Percentiles rank a stretch among this genome's conserved stretches.
These are phyloP conservation scores for Colletotrichum karsti DNA, from an alignment of 2,329 filamentous ascomycete genomes.

Conservation along the genomic window DNA sequence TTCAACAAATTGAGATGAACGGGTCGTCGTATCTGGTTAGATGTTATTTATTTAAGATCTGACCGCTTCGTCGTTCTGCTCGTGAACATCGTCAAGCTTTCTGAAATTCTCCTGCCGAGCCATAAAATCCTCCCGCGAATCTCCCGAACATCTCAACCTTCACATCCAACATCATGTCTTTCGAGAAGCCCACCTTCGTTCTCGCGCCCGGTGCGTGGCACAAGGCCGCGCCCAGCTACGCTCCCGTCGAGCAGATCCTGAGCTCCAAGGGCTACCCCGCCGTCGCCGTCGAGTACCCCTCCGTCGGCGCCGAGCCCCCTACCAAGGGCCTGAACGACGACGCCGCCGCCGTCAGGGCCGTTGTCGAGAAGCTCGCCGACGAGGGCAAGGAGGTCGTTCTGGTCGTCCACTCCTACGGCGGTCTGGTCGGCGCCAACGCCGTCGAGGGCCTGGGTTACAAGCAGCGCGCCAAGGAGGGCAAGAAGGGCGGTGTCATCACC, in stretches of 20 bases:
- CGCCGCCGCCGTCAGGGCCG: conserved; percentile 36
- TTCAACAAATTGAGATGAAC: not conserved
- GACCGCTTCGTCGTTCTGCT: not conserved
- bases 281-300: conserved; percentile 39
- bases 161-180: not conserved
- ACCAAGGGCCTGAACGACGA: conserved; percentile 40
- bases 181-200: conserved; percentile 37
- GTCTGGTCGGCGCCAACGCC: conserved; percentile 46
- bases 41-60: conserved; percentile 1
- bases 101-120: conserved; percentile 2
- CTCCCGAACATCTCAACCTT: not conserved
- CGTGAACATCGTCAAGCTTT: not conserved
- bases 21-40: not conserved
- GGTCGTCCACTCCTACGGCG: conserved; percentile 52
- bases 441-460: conserved; percentile 44
- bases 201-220: conserved; percentile 51
- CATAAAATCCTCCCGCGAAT: not conserved
- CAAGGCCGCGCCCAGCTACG: conserved; percentile 37
- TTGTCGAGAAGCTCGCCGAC: conserved; percentile 38
- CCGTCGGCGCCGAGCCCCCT: conserved; percentile 39
- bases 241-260: conserved; percentile 39
- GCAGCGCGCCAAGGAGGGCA: conserved; percentile 39
- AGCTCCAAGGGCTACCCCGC: conserved; percentile 39
- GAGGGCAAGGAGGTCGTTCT: conserved; percentile 50
- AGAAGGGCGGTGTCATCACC: conserved; percentile 46